phyloP scores from a whole-genome alignment of 2,329 filamentous ascomycete genomes.

The Stagonosporopsis chrysanthemi region DNA sequence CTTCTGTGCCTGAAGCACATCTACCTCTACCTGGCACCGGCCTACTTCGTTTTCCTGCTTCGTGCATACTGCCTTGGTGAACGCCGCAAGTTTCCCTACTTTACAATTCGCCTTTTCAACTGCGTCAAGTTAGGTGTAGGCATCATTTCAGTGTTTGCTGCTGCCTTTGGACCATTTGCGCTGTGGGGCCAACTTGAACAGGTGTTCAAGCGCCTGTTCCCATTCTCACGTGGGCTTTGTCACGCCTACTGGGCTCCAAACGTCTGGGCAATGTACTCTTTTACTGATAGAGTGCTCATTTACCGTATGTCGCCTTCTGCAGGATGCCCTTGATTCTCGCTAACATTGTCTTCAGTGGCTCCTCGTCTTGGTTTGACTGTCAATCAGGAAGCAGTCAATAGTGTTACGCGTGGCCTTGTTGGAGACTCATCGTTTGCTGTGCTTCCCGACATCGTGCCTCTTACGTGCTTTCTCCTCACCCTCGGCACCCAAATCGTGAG shows the following conservation, averaged over 20 bases:
- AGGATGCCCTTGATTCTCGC: not conserved
- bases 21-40: slow-evolving; percentile 93
- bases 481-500: slow-evolving; percentile 77
- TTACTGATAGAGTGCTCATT: slow-evolving; percentile 83
- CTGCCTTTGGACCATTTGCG: slow-evolving; percentile 90
- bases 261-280: slow-evolving; percentile 96
- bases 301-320: slow-evolving; percentile 64
- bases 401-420: slow-evolving; percentile 90
- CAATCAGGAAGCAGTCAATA: slow-evolving; percentile 77
- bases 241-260: slow-evolving; percentile 99
- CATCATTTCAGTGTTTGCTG: slow-evolving; percentile 73
- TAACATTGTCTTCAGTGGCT: slow-evolving; percentile 66
- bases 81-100: slow-evolving; percentile 72
- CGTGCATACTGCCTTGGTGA: slow-evolving; percentile 85
- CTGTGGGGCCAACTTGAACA: slow-evolving; percentile 83
- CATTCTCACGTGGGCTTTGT: slow-evolving; percentile 90
- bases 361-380: slow-evolving; percentile 79
- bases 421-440: slow-evolving; percentile 95
- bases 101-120: slow-evolving; percentile 76
- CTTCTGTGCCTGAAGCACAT: slow-evolving; percentile 97
- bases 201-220: slow-evolving; percentile 84
- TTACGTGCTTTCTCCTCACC: slow-evolving; percentile 81
- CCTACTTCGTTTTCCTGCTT: slow-evolving; percentile 94
- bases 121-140: slow-evolving; percentile 81
- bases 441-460: slow-evolving; percentile 82